Evolutionary conservation across 1,284 basidiomycete genomes (phyloP), one percentile per base, ranked within the genome.

Genomic region (Clitocybe nebularis): DNA sequence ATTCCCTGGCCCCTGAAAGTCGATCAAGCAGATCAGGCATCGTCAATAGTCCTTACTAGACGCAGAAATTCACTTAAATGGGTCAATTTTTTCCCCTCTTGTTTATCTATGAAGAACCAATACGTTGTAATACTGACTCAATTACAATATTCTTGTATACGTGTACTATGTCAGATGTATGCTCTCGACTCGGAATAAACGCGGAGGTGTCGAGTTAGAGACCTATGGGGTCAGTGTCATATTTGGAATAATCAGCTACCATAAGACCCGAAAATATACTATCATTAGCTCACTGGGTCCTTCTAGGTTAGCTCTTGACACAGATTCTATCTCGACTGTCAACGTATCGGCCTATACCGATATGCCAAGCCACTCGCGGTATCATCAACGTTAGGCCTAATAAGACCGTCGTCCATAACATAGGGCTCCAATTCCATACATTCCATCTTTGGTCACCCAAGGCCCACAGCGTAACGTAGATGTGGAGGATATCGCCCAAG

Each of bases 301-400:
- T 32, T 32, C 11, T 5, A 32, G n/a, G 9, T 29, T 43, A 46
- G 40, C 46, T 50, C 40, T 60, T 60, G 38, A 47, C 39, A 29
- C 42, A 52, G 22, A 44, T 33, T 9, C 72, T 70, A 54, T 88
- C 84, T 46, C 85, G 71, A 21, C 59, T 63, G 52, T 87, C 75
- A 6, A 82, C 76, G 55, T 86, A 89, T 44, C 84, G 72, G 47
- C 81, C 83, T 39, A 88, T 66, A 8, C 84, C 84, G 41, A 85
- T 50, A 57, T 84, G 78, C 84, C 84, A 89, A 49, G 77, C 72
- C 13, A 81, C 56, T 20, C 84, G 72, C 13, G 84, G 84, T 36
- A 86, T 60, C 67, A 88, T 65, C 36, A 89, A 59, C 9, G 72
- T 74, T 21, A 86, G 49, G 0, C 84, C 85, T 7, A 82, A 58